A percentile compares a stretch with the other conserved stretches of the same genome.
These are phyloP conservation scores for Penicillium egyptiacum DNA, from an alignment of 495 filamentous ascomycete genomes.

Conservation along the genomic window DNA sequence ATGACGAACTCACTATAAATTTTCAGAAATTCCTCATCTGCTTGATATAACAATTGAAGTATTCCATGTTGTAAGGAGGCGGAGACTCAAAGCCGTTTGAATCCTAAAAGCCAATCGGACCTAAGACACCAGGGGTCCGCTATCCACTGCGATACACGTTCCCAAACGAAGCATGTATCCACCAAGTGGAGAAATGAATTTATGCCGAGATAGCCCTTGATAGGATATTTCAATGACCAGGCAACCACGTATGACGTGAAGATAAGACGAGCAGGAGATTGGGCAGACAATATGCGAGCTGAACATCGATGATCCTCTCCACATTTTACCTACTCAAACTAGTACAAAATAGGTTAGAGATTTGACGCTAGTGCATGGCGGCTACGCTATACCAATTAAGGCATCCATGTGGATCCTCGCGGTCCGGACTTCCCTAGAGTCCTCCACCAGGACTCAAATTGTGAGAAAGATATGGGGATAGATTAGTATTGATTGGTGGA, in stretches of 20 bases:
- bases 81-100: no score
- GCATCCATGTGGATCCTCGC: neutral
- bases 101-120: no score
- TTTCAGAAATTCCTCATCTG: no score
- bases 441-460: neutral
- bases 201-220: neutral
- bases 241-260: neutral
- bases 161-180: neutral
- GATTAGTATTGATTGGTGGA: neutral
- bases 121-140: no score
- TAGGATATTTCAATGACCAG: neutral
- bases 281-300: neutral
- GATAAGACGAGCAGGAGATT: neutral
- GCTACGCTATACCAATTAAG: neutral
- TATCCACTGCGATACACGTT: neutral
- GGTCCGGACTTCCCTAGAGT: neutral
- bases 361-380: constrained; percentile 5
- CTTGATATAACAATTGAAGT: no score
- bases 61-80: no score
- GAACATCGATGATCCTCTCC: constrained; percentile 1
- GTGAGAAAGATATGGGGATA: neutral
- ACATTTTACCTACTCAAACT: neutral
- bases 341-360: neutral
- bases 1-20: no score
- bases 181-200: neutral